Base-by-base conservation (phyloP, 257 asterid species). In the Orobanche coerulescens region DNA sequence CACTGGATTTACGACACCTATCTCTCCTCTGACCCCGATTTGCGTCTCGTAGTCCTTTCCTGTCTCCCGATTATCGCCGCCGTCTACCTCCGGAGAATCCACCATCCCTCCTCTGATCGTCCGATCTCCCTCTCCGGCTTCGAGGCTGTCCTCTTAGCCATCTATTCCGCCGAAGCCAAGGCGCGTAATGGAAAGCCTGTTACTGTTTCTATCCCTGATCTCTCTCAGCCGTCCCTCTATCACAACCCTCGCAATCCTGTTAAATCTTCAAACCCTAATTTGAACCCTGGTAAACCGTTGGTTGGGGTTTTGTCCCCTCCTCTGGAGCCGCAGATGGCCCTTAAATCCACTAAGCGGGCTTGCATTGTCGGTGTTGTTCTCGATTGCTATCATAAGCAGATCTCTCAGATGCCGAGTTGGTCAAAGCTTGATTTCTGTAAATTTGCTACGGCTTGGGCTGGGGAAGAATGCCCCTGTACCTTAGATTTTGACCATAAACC, bases 1-100 rank as follows among this genome's bases (percentile, higher is more conserved):
- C 87, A 89, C 73, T 92, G 96, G 97, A 86, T 92, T 3, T 92
- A 92, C 79, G 98, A 92, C 50, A 92, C 95, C 13, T 89, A 81
- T 61, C 86, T 82, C 61, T 75, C 90, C 39, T 74, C 81, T 18
- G 94, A 89, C 52, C 80, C 84, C 14, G 98, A 89, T 44, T 85
- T 93, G 14, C 87, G 91, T 68, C 89, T 84, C 16, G 93, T 92
- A 15, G 95, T 93, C 4, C 84, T 93, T 54, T 82, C 95, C 18
- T 81, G 73, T 52, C 69, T 93, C 58, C 97, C 98, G 15, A 72
- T 86, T 15, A 18, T 92, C 53, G 39, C 79, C 26, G 73, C 87
- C 70, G 54, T 80, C 18, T 93, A 93, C 71, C 88, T 93, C 22
- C 78, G 72, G 49, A 85, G 95, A 11, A 80, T 86, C 66, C 93